Evolutionary conservation across 2,329 filamentous ascomycete genomes (phyloP).

Genomic region (Cladosporium velox): DNA sequence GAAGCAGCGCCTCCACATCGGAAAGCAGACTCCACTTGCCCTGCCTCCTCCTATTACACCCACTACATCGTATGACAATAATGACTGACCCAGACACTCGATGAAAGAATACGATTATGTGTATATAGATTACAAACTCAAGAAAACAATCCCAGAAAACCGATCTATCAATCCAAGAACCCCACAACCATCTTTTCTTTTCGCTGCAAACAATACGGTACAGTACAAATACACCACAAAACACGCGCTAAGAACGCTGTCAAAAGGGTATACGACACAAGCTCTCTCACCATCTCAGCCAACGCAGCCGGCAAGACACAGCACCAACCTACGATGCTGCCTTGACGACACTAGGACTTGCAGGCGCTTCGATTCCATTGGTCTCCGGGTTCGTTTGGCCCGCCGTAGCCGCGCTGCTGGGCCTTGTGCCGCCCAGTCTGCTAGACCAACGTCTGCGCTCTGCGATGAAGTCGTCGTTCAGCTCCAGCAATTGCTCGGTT

Average conservation of each 20-base stretch:
- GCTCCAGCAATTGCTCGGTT: constrained; percentile 38
- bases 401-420: neutral
- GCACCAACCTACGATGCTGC: constrained; percentile 1
- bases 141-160: neutral
- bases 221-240: constrained; percentile 2
- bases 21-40: neutral
- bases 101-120: neutral
- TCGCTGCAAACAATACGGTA: neutral
- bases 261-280: constrained; percentile 9
- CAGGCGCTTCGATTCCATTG: neutral
- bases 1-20: neutral
- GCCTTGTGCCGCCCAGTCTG: constrained; percentile 16
- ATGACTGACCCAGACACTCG: neutral
- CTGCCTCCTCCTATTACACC: neutral
- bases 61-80: neutral
- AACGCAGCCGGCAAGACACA: neutral
- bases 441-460: constrained; percentile 35
- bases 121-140: neutral
- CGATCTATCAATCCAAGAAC: neutral
- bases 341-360: neutral
- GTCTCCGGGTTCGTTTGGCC: neutral
- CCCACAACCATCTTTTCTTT: neutral
- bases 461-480: constrained; percentile 38
- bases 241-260: constrained; percentile 3
- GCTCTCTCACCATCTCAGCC: neutral